phyloP scores from a whole-genome alignment of 805 yeast species.

The Lipomyces yamanashiensis region DNA sequence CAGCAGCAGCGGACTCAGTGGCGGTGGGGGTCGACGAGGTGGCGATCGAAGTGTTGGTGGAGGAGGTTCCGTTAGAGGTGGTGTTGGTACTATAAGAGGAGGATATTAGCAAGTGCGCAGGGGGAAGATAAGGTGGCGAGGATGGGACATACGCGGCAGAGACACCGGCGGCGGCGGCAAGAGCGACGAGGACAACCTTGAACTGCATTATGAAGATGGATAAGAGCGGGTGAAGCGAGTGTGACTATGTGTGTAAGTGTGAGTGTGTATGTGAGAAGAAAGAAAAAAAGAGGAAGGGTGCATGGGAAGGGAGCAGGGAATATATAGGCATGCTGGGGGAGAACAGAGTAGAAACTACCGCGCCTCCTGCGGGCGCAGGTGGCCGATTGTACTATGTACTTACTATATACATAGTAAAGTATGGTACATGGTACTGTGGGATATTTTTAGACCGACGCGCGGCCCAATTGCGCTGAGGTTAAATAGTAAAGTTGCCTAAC shows the following conservation, averaged over 20 bases:
- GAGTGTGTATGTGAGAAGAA: slow-evolving; percentile 4
- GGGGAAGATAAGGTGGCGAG: background rate
- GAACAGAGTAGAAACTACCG: slow-evolving; percentile 10
- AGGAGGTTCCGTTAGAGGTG: slow-evolving; percentile 20
- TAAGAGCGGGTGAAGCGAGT: background rate
- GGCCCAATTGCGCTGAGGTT: too few relatives aligned
- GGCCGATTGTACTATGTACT: background rate
- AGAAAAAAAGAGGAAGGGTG: background rate
- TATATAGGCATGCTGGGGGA: slow-evolving; percentile 7
- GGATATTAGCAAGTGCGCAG: background rate
- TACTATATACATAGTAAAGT: background rate
- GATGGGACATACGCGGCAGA: slow-evolving; percentile 18
- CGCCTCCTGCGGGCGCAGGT: slow-evolving; percentile 2
- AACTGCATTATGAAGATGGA: slow-evolving; percentile 37
- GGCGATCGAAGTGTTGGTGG: slow-evolving; percentile 39
- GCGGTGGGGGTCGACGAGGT: slow-evolving; percentile 40
- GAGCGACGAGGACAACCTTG: slow-evolving; percentile 36
- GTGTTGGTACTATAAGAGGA: slow-evolving; percentile 14
- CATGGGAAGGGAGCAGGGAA: slow-evolving; percentile 10
- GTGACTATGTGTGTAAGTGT: slow-evolving; percentile 6
- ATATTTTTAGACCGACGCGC: slow-evolving; percentile 1
- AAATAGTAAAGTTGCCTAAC: too few relatives aligned
- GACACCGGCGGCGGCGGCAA: slow-evolving; percentile 39
- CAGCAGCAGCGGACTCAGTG: slow-evolving; percentile 41
- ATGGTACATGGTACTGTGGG: background rate